Evolutionary conservation across 768 basidiomycete species (phyloP).

Genomic region (Gloeostereum incarnatum): DNA sequence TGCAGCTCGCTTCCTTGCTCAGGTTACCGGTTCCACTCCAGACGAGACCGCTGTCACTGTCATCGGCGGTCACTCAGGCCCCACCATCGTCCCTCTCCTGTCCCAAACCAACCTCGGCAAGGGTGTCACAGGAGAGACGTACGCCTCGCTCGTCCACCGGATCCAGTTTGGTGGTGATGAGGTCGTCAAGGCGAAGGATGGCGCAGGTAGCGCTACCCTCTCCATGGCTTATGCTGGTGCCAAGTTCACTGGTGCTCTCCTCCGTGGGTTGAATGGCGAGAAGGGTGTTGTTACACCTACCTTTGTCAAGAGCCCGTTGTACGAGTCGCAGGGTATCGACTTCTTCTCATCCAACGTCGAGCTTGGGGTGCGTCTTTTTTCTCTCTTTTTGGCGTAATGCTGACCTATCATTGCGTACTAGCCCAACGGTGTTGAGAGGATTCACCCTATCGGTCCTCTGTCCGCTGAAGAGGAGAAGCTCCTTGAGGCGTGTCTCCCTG

Average conservation of each 20-base stretch:
- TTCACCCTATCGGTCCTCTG: conserved; percentile 74
- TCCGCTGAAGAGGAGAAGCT: conserved; percentile 79
- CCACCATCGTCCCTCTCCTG: conserved; percentile 96
- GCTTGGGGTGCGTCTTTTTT: conserved; percentile 66
- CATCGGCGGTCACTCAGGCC: conserved; percentile 91
- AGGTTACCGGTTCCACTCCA: conserved; percentile 58
- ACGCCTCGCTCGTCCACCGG: conserved; percentile 75
- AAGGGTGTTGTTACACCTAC: conserved; percentile 79
- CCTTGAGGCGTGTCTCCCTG: conserved; percentile 80
- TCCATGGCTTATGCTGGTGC: conserved; percentile 96
- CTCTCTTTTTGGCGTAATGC: conserved; percentile 1
- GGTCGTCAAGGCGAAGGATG: conserved; percentile 97
- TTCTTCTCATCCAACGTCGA: conserved; percentile 95
- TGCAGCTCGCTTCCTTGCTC: conserved; percentile 81
- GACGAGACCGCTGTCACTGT: conserved; percentile 69
- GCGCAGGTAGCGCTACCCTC: conserved; percentile 87
- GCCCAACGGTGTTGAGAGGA: conserved; percentile 87
- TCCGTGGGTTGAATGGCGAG: conserved; percentile 83
- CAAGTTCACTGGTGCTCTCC: conserved; percentile 76
- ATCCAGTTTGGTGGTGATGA: conserved; percentile 99
- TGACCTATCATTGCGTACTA: conserved; percentile 18
- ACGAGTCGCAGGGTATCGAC: conserved; percentile 75
- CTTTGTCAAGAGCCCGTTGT: conserved; percentile 86
- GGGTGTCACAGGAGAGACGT: conserved; percentile 63
- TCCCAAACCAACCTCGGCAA: conserved; percentile 72